These are phyloP conservation scores for Conticribra weissflogii DNA, from an alignment of 108 stramenopile genomes.

Conservation along the genomic window DNA sequence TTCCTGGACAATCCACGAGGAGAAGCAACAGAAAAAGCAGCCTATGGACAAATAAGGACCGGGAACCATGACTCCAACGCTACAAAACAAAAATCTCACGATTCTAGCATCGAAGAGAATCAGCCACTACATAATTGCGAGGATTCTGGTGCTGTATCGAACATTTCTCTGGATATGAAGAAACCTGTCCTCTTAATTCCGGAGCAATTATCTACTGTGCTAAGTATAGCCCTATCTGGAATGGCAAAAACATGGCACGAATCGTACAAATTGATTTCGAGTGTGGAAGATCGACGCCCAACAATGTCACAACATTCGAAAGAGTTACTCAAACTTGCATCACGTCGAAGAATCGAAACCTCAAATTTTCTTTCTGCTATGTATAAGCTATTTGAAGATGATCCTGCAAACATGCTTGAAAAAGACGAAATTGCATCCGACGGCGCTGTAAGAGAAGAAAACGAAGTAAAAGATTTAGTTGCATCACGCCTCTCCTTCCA, in stretches of 20 bases:
- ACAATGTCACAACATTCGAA: neutral
- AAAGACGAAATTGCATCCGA: neutral
- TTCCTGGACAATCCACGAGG: too few relatives aligned
- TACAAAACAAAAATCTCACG: too few relatives aligned
- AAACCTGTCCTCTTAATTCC: conserved; percentile 17
- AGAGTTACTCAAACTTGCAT: conserved; percentile 1
- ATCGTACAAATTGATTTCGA: conserved; percentile 20
- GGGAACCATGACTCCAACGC: too few relatives aligned
- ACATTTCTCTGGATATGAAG: too few relatives aligned
- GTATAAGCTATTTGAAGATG: conserved; percentile 18
- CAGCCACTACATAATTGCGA: too few relatives aligned
- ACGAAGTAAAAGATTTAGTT: neutral
- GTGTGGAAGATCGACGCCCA: neutral
- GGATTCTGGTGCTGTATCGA: too few relatives aligned
- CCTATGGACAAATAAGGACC: too few relatives aligned
- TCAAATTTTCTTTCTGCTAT: conserved; percentile 9
- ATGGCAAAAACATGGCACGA: conserved; percentile 29
- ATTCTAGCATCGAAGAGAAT: too few relatives aligned
- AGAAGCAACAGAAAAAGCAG: too few relatives aligned
- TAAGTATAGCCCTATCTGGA: conserved; percentile 14
- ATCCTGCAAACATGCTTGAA: neutral
- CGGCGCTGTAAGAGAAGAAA: neutral
- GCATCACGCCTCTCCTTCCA: conserved; percentile 22
- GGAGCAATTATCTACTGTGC: conserved; percentile 13
- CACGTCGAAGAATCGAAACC: conserved; percentile 7